These are phyloP conservation scores for Stenocarpella maydis DNA, from an alignment of 2,329 filamentous ascomycete genomes.

Conservation along the genomic window DNA sequence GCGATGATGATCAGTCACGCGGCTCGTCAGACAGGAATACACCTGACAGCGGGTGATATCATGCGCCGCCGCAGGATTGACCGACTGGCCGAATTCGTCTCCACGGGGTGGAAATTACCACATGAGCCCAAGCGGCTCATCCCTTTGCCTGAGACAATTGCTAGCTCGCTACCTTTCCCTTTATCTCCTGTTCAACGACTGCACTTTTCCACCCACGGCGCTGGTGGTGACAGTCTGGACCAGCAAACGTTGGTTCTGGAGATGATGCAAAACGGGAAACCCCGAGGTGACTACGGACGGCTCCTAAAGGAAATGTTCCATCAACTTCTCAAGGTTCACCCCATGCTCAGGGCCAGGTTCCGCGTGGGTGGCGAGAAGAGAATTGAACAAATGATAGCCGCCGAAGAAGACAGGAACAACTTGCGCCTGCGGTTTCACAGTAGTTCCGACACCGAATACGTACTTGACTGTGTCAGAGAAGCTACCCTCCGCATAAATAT, in stretches of 20 bases:
- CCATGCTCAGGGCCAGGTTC: background rate
- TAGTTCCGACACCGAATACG: background rate
- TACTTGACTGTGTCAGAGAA: background rate
- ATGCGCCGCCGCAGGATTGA: background rate
- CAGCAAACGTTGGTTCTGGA: background rate
- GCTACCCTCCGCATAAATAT: background rate
- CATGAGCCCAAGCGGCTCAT: background rate
- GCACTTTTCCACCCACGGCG: background rate
- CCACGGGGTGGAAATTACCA: background rate
- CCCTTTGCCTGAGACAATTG: background rate
- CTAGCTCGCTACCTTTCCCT: background rate
- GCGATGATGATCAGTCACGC: constrained; percentile 39
- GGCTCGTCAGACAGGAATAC: constrained; percentile 36
- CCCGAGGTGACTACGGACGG: background rate
- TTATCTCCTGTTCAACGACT: background rate
- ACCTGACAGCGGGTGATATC: background rate
- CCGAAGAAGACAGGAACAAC: background rate
- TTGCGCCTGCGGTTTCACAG: background rate
- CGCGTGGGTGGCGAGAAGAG: background rate
- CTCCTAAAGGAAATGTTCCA: background rate
- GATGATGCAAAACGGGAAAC: background rate
- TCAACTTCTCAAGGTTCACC: background rate
- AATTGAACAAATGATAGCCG: background rate
- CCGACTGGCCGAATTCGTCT: background rate
- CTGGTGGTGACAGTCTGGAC: background rate